phyloP scores from a whole-genome alignment of 805 yeast genomes.

The Ogataea chonburiensis region DNA sequence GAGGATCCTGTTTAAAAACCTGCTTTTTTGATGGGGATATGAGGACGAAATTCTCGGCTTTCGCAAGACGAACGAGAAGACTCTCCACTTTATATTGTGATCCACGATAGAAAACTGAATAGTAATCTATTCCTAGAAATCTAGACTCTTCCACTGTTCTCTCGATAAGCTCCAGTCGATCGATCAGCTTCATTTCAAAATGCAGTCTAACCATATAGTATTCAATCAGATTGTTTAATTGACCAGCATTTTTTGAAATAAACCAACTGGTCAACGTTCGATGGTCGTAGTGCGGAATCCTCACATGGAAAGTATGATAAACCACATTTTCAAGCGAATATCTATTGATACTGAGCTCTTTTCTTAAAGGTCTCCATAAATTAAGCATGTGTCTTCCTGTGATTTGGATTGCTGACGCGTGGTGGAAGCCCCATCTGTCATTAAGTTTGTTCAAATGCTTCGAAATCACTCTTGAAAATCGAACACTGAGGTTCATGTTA shows the following conservation, averaged over 20 bases:
- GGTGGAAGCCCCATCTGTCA: slow-evolving; percentile 80
- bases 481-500: slow-evolving; percentile 53
- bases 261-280: slow-evolving; percentile 50
- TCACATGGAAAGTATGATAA: slow-evolving; percentile 60
- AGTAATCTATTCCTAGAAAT: slow-evolving; percentile 84
- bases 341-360: slow-evolving; percentile 59
- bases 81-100: slow-evolving; percentile 95
- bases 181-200: slow-evolving; percentile 47
- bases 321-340: slow-evolving; percentile 78
- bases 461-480: slow-evolving; percentile 57
- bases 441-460: slow-evolving; percentile 52
- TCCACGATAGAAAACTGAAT: slow-evolving; percentile 84
- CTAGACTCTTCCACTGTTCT: slow-evolving; percentile 81
- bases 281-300: slow-evolving; percentile 63
- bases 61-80: slow-evolving; percentile 68
- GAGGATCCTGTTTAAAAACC: slow-evolving; percentile 79
- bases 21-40: slow-evolving; percentile 78
- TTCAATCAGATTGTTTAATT: slow-evolving; percentile 38
- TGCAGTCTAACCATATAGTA: slow-evolving; percentile 48
- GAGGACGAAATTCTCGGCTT: slow-evolving; percentile 68
- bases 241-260: slow-evolving; percentile 20
- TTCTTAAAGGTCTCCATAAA: slow-evolving; percentile 74
- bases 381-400: slow-evolving; percentile 84
- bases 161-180: slow-evolving; percentile 62
- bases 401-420: slow-evolving; percentile 65